phyloP scores from a whole-genome alignment of 1,139 yeast genomes.

The Hyphopichia burtonii region DNA sequence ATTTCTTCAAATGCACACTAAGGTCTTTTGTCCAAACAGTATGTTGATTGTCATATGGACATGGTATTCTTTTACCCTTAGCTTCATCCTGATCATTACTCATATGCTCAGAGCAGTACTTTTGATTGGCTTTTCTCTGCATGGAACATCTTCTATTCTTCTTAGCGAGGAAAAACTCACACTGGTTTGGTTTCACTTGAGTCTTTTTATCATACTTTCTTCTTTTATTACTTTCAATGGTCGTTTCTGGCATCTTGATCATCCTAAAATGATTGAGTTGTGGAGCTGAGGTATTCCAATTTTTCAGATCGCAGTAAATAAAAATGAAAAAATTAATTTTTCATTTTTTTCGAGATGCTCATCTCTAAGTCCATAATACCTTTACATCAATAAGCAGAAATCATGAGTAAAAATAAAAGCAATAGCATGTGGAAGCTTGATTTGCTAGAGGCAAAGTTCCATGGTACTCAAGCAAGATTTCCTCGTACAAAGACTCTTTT shows the following conservation, averaged over 20 bases:
- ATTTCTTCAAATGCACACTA: slow-evolving; percentile 56
- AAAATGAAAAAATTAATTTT: background rate
- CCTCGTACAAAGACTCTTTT: slow-evolving; percentile 51
- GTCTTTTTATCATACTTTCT: slow-evolving; percentile 7
- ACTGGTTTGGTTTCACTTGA: slow-evolving; percentile 16
- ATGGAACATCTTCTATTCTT: slow-evolving; percentile 59
- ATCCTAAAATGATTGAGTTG: background rate
- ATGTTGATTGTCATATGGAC: slow-evolving; percentile 78
- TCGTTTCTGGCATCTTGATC: slow-evolving; percentile 1
- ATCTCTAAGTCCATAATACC: no score
- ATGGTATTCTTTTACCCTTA: slow-evolving; percentile 53
- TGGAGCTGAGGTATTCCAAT: background rate
- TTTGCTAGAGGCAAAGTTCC: slow-evolving; percentile 48
- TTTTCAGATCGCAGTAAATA: background rate
- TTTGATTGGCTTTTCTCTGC: slow-evolving; percentile 51
- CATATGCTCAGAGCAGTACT: slow-evolving; percentile 66
- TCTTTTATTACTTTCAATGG: slow-evolving; percentile 8
- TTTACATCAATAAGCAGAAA: background rate
- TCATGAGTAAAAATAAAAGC: background rate
- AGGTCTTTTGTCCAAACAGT: slow-evolving; percentile 65
- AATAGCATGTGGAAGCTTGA: slow-evolving; percentile 49
- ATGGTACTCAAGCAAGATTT: slow-evolving; percentile 48
- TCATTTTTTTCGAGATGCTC: slow-evolving; percentile 1
- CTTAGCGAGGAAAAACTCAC: slow-evolving; percentile 47
- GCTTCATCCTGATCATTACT: slow-evolving; percentile 14